Conservation (phyloP, 352 stramenopile species). For the Pythium dissimile region DNA sequence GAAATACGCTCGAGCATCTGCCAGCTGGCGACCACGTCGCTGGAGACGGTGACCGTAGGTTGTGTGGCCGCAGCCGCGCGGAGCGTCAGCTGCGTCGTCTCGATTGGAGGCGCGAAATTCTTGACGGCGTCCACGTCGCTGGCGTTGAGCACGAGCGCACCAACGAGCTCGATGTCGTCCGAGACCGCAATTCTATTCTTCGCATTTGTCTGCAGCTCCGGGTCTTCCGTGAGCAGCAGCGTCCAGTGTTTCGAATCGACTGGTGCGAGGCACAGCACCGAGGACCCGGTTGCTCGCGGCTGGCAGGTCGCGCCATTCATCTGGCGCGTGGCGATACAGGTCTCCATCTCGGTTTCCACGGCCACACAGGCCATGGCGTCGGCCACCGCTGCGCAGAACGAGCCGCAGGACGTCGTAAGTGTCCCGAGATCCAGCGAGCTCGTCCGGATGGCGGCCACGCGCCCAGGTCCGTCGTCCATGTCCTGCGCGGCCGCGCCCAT, state of each 20-base stretch:
- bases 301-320: conserved; percentile 11
- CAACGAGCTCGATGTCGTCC: not conserved
- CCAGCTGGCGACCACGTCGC: conserved; percentile 7
- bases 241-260: conserved; percentile 5
- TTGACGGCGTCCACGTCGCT: conserved; percentile 9
- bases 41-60: not conserved
- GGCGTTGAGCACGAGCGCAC: conserved; percentile 17
- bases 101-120: conserved; percentile 6
- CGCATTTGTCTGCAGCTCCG: conserved; percentile 8
- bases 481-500: not conserved
- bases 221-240: conserved; percentile 12
- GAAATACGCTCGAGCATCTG: conserved; percentile 10
- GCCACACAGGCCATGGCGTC: conserved; percentile 6
- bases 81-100: conserved; percentile 9
- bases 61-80: not conserved
- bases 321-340: conserved; percentile 1
- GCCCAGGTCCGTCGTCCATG: not conserved
- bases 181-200: not conserved
- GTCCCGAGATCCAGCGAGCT: not conserved
- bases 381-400: conserved; percentile 2
- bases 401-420: conserved; percentile 10
- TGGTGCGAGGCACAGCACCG: conserved; percentile 12
- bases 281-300: not conserved
- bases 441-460: not conserved
- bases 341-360: not conserved